Conservation (phyloP, 2,329 filamentous ascomycete species). For the Aspergillus arachidicola region DNA sequence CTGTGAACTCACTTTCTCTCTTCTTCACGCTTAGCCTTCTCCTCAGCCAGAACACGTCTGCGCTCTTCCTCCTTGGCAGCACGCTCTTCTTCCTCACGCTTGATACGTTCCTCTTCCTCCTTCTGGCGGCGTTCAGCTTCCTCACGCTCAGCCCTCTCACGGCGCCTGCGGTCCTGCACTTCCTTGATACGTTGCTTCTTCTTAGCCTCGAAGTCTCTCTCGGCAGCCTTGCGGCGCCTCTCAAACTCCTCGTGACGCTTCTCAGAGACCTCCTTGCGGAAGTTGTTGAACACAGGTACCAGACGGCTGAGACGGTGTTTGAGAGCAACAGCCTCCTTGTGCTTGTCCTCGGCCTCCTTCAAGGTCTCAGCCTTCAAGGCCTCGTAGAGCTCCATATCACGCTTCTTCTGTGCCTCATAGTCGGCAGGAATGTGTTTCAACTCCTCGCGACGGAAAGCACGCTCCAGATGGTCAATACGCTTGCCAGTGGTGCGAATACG, state of each 20-base stretch:
- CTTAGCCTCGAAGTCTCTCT: constrained; percentile 90
- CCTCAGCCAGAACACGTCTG: constrained; percentile 71
- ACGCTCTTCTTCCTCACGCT: constrained; percentile 83
- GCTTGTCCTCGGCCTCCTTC: constrained; percentile 79
- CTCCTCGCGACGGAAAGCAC: constrained; percentile 95
- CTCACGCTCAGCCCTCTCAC: constrained; percentile 82
- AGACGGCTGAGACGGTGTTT: constrained; percentile 90
- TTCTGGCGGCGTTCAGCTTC: constrained; percentile 75
- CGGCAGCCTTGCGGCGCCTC: constrained; percentile 85
- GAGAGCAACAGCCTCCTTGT: constrained; percentile 87
- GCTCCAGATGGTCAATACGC: constrained; percentile 94
- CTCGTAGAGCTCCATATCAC: constrained; percentile 79
- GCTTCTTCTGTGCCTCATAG: constrained; percentile 78
- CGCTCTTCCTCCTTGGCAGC: constrained; percentile 77
- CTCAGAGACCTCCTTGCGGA: constrained; percentile 79
- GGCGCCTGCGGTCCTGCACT: constrained; percentile 76
- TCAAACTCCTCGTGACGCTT: constrained; percentile 94
- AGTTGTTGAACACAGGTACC: constrained; percentile 80
- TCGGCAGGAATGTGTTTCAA: constrained; percentile 86
- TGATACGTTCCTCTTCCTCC: constrained; percentile 84
- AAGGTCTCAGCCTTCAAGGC: constrained; percentile 75
- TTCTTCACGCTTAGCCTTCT: constrained; percentile 63
- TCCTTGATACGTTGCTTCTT: constrained; percentile 87
- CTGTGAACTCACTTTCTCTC: constrained; percentile 56
- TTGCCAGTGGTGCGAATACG: constrained; percentile 89